Evolutionary conservation across 257 asterid genomes (phyloP), one percentile per base, ranked within the genome.

Genomic region (Salvia rosmarinus): DNA sequence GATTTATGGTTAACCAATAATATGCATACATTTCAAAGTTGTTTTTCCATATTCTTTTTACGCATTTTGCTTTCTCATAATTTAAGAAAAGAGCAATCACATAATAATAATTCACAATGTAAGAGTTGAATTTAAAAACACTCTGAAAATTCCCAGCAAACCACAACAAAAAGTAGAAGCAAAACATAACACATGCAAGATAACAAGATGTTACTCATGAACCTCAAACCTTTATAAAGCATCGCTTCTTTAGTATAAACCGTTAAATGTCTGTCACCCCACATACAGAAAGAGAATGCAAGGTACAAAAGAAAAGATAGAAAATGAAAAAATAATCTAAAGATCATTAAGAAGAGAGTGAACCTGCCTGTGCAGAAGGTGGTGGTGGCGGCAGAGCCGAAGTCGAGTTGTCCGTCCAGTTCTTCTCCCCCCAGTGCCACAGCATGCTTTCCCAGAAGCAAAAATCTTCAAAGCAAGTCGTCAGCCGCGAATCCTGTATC

Each of bases 391-490:
- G 87, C 4, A 82, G 82, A 1, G 88, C 76, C 67, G 56, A 80
- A 3, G 79, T 89, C 0, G 87, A 82, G 40, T 88, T 89, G 28
- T 86, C 96, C 5, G 98, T 89, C 96, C 94, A 86, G 64, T 92
- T 89, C 43, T 69, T 86, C 10, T 92, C 91, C 4, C 98, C 98
- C 98, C 98, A 92, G 32, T 92, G 96, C 98, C 95, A 84, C 63
- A 92, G 64, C 96, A 92, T 89, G 71, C 98, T 92, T 70, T 92
- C 96, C 98, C 96, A 89, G 77, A 81, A 89, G 81, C 98, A 92
- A 61, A 92, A 88, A 0, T 88, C 85, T 74, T 92, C 98, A 7
- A 83, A 89, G 76, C 98, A 89, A 43, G 72, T 84, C 28, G 67
- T 82, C 56, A 90, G 70, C 6, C 98, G 76, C 4, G 81, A 76